Percentiles rank a stretch among this genome's conserved stretches.
Conservation (phyloP, 1,284 basidiomycete species). For the Salmacisia buchloeana region DNA sequence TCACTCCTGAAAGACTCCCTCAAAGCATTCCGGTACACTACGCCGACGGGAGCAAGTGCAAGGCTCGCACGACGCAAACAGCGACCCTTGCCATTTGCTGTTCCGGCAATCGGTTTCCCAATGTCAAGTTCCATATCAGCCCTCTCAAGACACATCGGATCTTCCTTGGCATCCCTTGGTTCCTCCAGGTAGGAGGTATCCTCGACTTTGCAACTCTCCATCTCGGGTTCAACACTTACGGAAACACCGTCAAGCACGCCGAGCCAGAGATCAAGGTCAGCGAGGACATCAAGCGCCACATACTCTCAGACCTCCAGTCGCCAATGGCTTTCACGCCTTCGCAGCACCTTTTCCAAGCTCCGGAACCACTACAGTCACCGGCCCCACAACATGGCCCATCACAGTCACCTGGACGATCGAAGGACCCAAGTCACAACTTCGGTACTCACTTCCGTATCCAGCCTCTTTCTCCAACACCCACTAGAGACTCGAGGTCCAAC, state of each 20-base stretch:
- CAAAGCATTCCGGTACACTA: neutral
- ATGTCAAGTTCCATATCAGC: constrained; percentile 1
- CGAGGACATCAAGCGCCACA: neutral
- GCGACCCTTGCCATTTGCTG: neutral
- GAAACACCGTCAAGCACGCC: neutral
- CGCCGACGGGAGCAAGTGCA: neutral
- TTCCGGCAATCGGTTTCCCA: neutral
- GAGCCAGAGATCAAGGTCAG: neutral
- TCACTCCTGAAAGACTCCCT: neutral
- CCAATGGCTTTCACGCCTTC: neutral
- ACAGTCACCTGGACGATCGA: neutral
- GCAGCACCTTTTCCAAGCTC: neutral
- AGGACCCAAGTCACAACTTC: neutral
- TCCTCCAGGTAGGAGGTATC: neutral
- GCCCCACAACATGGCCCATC: neutral
- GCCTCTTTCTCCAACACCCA: no score
- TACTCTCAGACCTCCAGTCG: neutral
- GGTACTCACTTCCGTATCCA: constrained; percentile 5
- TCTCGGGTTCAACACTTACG: neutral
- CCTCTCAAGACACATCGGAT: constrained; percentile 2
- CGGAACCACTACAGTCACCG: neutral
- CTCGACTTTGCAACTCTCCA: neutral
- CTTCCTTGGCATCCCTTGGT: constrained; percentile 3
- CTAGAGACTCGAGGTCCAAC: no score
- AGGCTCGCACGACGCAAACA: neutral